Evolutionary conservation across 768 basidiomycete species (phyloP), one percentile per base, ranked within the genome.

Genomic region (Lactifluus piperatus): DNA sequence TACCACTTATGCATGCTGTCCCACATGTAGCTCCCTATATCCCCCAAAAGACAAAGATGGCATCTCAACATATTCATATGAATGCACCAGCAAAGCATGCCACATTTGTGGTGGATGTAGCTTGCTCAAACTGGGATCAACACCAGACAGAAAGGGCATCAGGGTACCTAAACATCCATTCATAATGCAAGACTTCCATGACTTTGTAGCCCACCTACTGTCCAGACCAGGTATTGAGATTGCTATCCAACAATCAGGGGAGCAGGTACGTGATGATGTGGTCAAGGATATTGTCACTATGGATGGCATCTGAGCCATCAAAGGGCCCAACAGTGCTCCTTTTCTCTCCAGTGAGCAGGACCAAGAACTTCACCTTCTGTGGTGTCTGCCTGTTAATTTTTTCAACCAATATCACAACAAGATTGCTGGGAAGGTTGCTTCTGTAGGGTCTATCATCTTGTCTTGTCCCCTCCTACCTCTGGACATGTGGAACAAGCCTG

Each of bases 381-480:
- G 73, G 60, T 66, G 67, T 45, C 64, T 75, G n/a, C 64, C 59
- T 43, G 55, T 70, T 14, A 74, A 76, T 57, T 68, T 69, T 47
- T 75, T 75, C 64, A 76, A 74, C 55, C 73, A 72, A 20, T 60
- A 67, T 41, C 51, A 57, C 11, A 74, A 69, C 56, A 71, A 68
- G 52, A 63, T 64, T 24, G 67, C 69, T 26, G 69, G 70, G 11
- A 69, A 71, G 51, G 61, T 46, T 1, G 64, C 48, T 2, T 70
- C 70, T 1, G 51, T 62, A 29, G 70, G 70, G 0, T 63, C 67
- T 1, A 69, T 77, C 1, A 68, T 67, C n/a, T 48, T 75, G 30
- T 68, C 68, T 9, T 73, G 70, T 58, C 57, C 73, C 16, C 76
- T 76, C 53, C 65, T 77, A 0, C 75, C 74, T 0, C 66, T 66